A percentile compares a stretch with the other conserved stretches of the same genome.
Evolutionary conservation across 306 rosid species (phyloP).

Genomic region (Canavalia gladiata): DNA sequence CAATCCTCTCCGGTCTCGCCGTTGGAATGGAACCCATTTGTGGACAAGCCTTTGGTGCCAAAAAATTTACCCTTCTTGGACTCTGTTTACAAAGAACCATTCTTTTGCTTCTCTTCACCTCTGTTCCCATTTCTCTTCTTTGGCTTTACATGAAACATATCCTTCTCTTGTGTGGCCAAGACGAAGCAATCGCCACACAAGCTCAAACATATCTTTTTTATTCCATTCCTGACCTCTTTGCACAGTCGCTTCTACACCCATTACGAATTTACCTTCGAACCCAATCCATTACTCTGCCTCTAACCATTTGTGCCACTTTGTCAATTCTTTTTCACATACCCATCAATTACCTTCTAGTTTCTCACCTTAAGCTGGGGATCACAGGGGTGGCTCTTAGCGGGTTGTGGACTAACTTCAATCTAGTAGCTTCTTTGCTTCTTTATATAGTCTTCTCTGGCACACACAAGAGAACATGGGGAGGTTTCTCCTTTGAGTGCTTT

Average conservation of each 20-base stretch:
- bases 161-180: slow-evolving; percentile 81
- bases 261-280: slow-evolving; percentile 81
- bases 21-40: slow-evolving; percentile 96
- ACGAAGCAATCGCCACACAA: slow-evolving; percentile 70
- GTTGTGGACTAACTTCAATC: slow-evolving; percentile 80
- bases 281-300: slow-evolving; percentile 92
- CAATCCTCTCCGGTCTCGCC: slow-evolving; percentile 89
- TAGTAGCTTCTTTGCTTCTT: slow-evolving; percentile 69
- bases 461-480: slow-evolving; percentile 79
- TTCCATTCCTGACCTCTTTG: slow-evolving; percentile 87
- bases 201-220: slow-evolving; percentile 80
- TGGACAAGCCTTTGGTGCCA: slow-evolving; percentile 92
- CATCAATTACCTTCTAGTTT: slow-evolving; percentile 75
- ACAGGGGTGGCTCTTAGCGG: slow-evolving; percentile 80
- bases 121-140: slow-evolving; percentile 80
- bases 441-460: slow-evolving; percentile 70
- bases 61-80: slow-evolving; percentile 70
- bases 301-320: slow-evolving; percentile 79
- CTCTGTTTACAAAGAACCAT: slow-evolving; percentile 79
- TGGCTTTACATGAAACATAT: slow-evolving; percentile 80
- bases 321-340: slow-evolving; percentile 85
- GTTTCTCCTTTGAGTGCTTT: slow-evolving; percentile 77
- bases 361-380: slow-evolving; percentile 69
- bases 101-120: slow-evolving; percentile 62
- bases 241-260: slow-evolving; percentile 86